Base-by-base conservation (phyloP, 2,329 filamentous ascomycete genomes). In the Colletotrichum sp. region DNA sequence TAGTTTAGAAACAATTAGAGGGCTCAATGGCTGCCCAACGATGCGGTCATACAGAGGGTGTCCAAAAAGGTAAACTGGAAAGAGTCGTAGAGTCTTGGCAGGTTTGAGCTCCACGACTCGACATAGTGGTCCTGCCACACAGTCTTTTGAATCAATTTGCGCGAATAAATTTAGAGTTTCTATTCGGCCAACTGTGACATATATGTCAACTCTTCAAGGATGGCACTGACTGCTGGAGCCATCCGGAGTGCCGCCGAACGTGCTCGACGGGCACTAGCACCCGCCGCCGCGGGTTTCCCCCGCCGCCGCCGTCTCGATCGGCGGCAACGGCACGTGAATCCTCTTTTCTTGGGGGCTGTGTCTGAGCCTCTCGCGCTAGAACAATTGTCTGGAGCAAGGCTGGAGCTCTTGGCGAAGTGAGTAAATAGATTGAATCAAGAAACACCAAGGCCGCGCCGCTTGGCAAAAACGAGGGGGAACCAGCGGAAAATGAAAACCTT, bases 61-160 rank as follows among this genome's bases (percentile, higher is more conserved):
- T 27, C 52, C 28, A 66, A 74, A 34, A 60, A 7, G 61, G 48
- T 52, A 52, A 52, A 62, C 18, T 25, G n/a, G 22, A 25, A 52
- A 25, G 62, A 56, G 55, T 72, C 32, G 43, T 32, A 10, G 30
- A 10, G 68, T 71, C 62, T 75, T 67, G 68, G 72, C 72, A 55
- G 34, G 73, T 75, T 72, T 75, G 73, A 68, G 73, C 39, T 34
- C 36, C 56, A 56, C 68, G 71, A 71, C 34, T 74, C 71, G 67
- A 64, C 22, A 69, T 27, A 43, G 30, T 27, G 36, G 48, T 28
- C 71, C 34, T 70, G 66, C 67, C 36, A 71, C 48, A 61, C 28
- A 60, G 12, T 22, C 28, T 61, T 10, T 71, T 28, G 36, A n/a
- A 55, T 27, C 22, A 56, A 65, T 39, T 64, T 61, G 61, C 12